Evolutionary conservation across 805 yeast species (phyloP).

Genomic region (Brettanomyces nanus): DNA sequence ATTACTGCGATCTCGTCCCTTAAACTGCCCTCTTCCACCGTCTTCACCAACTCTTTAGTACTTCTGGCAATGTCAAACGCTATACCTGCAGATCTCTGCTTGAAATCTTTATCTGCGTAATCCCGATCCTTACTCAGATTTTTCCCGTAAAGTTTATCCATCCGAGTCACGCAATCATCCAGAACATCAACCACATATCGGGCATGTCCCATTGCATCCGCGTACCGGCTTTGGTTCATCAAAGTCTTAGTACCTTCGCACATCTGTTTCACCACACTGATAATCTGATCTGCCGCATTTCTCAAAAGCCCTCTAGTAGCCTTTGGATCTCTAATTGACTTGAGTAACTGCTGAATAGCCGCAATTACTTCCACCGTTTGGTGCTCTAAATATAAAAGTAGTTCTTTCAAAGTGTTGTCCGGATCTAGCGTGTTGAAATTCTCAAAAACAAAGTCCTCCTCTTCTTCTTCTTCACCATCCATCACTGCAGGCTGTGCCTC

Average conservation of each 20-base stretch:
- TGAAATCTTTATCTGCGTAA: conserved; percentile 80
- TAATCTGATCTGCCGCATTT: conserved; percentile 66
- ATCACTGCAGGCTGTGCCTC: neutral
- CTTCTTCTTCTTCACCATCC: conserved; percentile 11
- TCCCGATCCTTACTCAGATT: conserved; percentile 38
- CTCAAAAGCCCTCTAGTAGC: conserved; percentile 70
- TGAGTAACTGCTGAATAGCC: conserved; percentile 75
- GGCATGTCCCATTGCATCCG: conserved; percentile 82
- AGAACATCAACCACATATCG: conserved; percentile 83
- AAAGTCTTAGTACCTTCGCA: conserved; percentile 80
- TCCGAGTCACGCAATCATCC: conserved; percentile 77
- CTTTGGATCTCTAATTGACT: conserved; percentile 68
- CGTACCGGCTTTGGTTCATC: conserved; percentile 83
- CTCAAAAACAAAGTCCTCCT: conserved; percentile 49
- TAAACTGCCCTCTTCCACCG: conserved; percentile 89
- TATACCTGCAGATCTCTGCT: conserved; percentile 91
- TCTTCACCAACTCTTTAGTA: conserved; percentile 90
- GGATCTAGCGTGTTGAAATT: conserved; percentile 79
- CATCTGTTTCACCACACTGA: conserved; percentile 75
- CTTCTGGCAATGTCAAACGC: conserved; percentile 95
- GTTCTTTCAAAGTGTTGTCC: conserved; percentile 79
- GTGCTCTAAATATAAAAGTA: conserved; percentile 80
- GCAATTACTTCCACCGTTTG: conserved; percentile 89
- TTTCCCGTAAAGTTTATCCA: conserved; percentile 56
- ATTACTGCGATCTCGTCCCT: conserved; percentile 78